Evolutionary conservation across 2,329 filamentous ascomycete species (phyloP).

Genomic region (Tolypocladium guangdongense): DNA sequence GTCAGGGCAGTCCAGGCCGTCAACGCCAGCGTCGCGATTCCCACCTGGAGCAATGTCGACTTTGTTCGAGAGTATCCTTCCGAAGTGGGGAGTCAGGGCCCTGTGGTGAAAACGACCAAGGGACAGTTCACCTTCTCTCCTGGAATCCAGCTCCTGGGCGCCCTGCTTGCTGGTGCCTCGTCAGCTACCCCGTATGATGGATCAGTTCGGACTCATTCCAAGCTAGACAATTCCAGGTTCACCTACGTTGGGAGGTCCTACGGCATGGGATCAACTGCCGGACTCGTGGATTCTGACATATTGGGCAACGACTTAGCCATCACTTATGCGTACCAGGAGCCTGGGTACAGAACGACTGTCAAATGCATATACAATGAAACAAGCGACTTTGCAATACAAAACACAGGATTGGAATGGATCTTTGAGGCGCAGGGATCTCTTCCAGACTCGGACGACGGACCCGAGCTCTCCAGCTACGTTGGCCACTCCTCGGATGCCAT

Average conservation of each 20-base stretch:
- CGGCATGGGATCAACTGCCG: neutral
- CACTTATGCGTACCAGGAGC: neutral
- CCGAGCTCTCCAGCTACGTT: neutral
- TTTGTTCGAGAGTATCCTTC: neutral
- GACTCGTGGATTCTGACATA: neutral
- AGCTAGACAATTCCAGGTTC: neutral
- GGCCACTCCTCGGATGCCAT: neutral
- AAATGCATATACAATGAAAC: neutral
- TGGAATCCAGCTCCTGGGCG: neutral
- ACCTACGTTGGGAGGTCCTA: neutral
- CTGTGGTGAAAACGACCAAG: neutral
- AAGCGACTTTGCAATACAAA: neutral
- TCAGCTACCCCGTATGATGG: neutral
- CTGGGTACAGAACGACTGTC: neutral
- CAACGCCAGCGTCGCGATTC: neutral
- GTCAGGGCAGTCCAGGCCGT: neutral
- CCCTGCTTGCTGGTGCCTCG: neutral
- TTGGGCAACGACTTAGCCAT: neutral
- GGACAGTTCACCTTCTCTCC: neutral
- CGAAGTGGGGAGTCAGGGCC: neutral
- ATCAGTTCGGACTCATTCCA: neutral
- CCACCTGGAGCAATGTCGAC: neutral
- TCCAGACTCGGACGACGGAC: neutral
- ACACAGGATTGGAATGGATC: neutral
- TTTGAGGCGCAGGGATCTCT: neutral